These are phyloP conservation scores for Didymella sp. DNA, from an alignment of 2,329 filamentous ascomycete genomes.

Conservation along the genomic window DNA sequence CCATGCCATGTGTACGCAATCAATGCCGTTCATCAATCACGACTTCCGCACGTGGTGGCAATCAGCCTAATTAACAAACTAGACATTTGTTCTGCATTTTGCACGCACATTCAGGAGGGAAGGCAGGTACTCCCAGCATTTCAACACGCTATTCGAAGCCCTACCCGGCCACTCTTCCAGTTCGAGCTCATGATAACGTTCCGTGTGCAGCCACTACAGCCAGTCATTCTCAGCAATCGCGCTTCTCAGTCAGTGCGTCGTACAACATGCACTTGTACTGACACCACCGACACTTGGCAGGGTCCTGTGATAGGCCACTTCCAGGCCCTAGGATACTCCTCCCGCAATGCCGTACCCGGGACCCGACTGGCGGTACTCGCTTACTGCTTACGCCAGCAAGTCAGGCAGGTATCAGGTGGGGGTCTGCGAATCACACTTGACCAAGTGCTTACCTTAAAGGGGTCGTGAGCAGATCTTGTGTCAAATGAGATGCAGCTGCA, in stretches of 20 bases:
- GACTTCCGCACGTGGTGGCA: neutral
- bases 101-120: neutral
- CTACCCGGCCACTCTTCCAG: neutral
- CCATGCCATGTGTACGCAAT: neutral
- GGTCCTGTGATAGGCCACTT: neutral
- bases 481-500: neutral
- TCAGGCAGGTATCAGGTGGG: neutral
- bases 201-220: neutral
- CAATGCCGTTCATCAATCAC: neutral
- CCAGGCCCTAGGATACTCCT: neutral
- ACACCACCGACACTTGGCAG: neutral
- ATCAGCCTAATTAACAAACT: neutral
- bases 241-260: neutral
- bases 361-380: neutral
- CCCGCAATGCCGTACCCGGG: constrained; percentile 1
- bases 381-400: constrained; percentile 1
- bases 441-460: neutral
- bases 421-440: neutral
- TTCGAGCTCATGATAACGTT: neutral
- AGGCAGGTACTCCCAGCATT: neutral
- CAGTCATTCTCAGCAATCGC: neutral
- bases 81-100: neutral
- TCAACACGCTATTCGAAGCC: neutral
- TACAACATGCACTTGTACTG: neutral
- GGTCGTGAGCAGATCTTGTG: neutral